phyloP scores from a whole-genome alignment of 257 asterid species.

The Solanum paucissectum region DNA sequence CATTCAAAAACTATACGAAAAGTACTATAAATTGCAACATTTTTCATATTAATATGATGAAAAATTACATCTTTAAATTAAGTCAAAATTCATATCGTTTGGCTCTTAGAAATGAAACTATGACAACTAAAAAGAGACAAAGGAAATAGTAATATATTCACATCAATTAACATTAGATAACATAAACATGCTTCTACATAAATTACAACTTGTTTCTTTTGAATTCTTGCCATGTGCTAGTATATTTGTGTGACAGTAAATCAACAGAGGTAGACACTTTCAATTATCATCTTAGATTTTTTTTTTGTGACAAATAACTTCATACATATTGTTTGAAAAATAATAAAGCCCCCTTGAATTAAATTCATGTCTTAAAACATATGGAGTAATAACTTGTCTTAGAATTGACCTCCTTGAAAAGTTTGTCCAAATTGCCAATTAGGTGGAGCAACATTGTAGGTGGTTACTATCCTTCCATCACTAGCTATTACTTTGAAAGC shows the following conservation, averaged over 20 bases:
- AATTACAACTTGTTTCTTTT: neutral
- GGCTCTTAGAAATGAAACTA: neutral
- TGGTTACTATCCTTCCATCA: conserved; percentile 31
- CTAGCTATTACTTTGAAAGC: conserved; percentile 39
- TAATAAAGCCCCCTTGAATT: neutral
- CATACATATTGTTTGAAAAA: neutral
- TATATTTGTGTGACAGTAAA: neutral
- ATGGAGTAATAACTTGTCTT: neutral
- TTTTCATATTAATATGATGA: neutral
- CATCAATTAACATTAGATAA: neutral
- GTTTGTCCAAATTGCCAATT: conserved; percentile 55
- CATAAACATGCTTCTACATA: neutral
- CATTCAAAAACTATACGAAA: no score
- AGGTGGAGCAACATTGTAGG: conserved; percentile 21
- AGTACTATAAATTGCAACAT: no score
- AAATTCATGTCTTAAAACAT: neutral
- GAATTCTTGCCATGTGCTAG: neutral
- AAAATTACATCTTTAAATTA: no score
- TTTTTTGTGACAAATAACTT: neutral
- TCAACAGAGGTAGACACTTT: neutral
- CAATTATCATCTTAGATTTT: neutral
- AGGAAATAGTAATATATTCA: neutral
- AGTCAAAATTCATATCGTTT: neutral
- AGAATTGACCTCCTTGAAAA: conserved; percentile 26
- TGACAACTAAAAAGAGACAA: neutral